Base-by-base conservation (phyloP, 192 early-diverging fungal species). In the Coemansia sp. region DNA sequence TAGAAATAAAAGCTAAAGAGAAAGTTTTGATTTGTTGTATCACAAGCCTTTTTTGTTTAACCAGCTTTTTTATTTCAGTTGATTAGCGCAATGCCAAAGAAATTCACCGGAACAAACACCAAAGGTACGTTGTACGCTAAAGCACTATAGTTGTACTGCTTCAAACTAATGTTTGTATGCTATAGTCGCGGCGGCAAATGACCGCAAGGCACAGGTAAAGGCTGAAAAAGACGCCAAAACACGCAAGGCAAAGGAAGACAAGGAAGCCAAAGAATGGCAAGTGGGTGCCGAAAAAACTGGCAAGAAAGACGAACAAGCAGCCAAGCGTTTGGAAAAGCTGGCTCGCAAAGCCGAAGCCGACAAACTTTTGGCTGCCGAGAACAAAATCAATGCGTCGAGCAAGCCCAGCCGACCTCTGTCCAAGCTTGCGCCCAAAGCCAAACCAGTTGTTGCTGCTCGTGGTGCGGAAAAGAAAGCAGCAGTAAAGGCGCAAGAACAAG, bases 181-280 rank as follows among this genome's bases (percentile, higher is more conserved):
- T 59, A 29, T 73, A 88, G 88, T 82, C 5, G 76, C 75, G 22
- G 87, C 89, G 10, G 91, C 91, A 7, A 91, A 89, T 47, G 90
- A 90, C 53, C 85, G 84, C 57, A 93, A 93, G 84, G 85, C 86
- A 2, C 85, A 81, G n/a, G 80, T 71, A 22, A 75, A 89, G 61
- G 84, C 78, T 29, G 90, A 85, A 56, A 86, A 88, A 64, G 82
- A 87, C 63, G 41, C 67, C 4, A 71, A 82, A 59, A 72, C 82
- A 50, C 72, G 75, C 14, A 72, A 66, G 14, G 80, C 83, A 47
- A 66, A 80, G 58, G 92, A 93, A 56, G 76, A 68, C 6, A 65
- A 77, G 23, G 90, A 91, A 22, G 56, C 87, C 16, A 73, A 64
- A 2, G 76, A 85, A 21, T 94, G 92, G 92, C 49, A 68, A 14